Percentiles rank a stretch among this genome's conserved stretches.
These are phyloP conservation scores for Talaromyces thailandensis DNA, from an alignment of 495 filamentous ascomycete genomes.

Conservation along the genomic window DNA sequence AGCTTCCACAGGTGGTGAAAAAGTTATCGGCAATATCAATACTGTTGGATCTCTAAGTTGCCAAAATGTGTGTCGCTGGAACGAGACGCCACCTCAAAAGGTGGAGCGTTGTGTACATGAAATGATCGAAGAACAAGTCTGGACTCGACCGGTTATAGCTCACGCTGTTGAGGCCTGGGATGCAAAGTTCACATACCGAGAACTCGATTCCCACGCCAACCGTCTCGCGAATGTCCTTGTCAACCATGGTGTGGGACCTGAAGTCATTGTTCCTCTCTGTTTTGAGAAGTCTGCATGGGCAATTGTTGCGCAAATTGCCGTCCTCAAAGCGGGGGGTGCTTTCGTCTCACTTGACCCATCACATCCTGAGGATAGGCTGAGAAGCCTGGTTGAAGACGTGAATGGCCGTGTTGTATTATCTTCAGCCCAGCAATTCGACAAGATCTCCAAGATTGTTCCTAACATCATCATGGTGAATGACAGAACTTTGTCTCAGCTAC, in stretches of 20 bases:
- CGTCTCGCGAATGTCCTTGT: constrained; percentile 27
- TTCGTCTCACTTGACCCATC: constrained; percentile 50
- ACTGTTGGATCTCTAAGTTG: constrained; percentile 21
- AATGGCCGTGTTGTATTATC: constrained; percentile 30
- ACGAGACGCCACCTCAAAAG: constrained; percentile 17
- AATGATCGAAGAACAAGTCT: constrained; percentile 32
- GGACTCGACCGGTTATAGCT: constrained; percentile 18
- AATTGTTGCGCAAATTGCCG: constrained; percentile 42
- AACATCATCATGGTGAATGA: constrained; percentile 22
- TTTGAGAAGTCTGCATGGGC: constrained; percentile 52
- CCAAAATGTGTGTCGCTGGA: constrained; percentile 28
- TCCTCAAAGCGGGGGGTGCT: constrained; percentile 50
- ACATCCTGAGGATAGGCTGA: constrained; percentile 45
- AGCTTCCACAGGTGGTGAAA: constrained; percentile 18
- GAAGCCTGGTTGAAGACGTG: constrained; percentile 42
- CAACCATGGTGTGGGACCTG: constrained; percentile 32
- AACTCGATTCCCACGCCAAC: constrained; percentile 30
- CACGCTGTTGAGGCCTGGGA: constrained; percentile 40
- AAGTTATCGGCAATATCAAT: constrained; percentile 21
- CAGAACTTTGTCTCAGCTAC: constrained; percentile 19
- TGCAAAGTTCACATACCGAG: constrained; percentile 34
- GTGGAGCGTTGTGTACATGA: constrained; percentile 39
- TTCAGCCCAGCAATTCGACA: constrained; percentile 21
- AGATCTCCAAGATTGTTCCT: constrained; percentile 22
- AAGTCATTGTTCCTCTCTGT: constrained; percentile 41